Evolutionary conservation across 2,329 filamentous ascomycete species (phyloP).

Genomic region (Didymosphaeria variabile): DNA sequence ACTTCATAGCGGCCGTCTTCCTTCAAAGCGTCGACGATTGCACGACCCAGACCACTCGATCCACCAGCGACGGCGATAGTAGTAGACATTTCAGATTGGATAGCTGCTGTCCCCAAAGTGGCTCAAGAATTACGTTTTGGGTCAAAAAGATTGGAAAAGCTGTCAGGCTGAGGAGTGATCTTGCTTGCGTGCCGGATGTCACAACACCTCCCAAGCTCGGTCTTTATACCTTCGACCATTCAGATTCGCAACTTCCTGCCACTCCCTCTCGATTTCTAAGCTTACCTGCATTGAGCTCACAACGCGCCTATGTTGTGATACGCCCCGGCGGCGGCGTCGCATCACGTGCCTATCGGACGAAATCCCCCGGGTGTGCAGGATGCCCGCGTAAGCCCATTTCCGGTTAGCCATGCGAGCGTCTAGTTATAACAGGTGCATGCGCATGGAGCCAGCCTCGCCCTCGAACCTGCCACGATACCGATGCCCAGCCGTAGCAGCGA

Average conservation of each 20-base stretch:
- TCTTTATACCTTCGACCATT: neutral
- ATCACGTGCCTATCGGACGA: conserved; percentile 4
- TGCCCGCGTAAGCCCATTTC: neutral
- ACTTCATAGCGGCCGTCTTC: conserved; percentile 48
- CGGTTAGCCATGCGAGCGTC: conserved; percentile 1
- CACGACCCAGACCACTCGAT: conserved; percentile 56
- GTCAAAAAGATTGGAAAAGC: neutral
- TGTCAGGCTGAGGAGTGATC: neutral
- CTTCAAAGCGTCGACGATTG: conserved; percentile 57
- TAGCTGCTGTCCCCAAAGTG: neutral
- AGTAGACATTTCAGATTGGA: conserved; percentile 16
- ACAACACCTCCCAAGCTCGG: neutral
- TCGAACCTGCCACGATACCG: neutral
- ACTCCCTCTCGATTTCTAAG: neutral
- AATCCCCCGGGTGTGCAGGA: neutral
- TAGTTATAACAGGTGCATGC: neutral
- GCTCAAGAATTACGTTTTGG: neutral
- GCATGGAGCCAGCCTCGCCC: neutral
- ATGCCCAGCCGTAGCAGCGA: neutral
- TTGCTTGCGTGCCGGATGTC: neutral
- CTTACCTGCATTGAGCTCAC: neutral
- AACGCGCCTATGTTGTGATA: neutral
- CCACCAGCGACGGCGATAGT: conserved; percentile 59
- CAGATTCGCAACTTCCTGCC: neutral
- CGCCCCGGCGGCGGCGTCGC: neutral